phyloP scores from a whole-genome alignment of 208 protist species.

The Leishmania major region DNA sequence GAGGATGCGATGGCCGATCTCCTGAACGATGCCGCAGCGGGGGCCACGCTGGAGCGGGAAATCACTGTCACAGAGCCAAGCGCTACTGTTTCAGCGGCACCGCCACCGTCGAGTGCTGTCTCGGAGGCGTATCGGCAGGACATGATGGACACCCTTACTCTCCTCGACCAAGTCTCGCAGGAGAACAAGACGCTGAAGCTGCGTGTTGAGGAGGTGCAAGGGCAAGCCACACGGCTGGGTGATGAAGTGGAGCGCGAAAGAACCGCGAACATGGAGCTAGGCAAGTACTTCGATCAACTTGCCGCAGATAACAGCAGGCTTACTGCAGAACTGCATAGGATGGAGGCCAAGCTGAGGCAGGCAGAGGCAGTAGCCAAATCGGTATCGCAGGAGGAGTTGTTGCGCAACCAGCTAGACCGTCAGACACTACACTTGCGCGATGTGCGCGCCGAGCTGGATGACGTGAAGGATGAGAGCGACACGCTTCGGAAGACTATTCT shows the following conservation, averaged over 20 bases:
- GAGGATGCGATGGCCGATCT: slow-evolving; percentile 23
- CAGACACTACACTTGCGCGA: slow-evolving; percentile 42
- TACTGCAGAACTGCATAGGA: slow-evolving; percentile 20
- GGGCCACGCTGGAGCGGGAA: slow-evolving; percentile 26
- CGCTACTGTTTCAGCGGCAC: background rate
- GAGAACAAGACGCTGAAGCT: slow-evolving; percentile 32
- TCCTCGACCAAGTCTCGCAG: slow-evolving; percentile 24
- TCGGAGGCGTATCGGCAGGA: slow-evolving; percentile 21
- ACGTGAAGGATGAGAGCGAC: slow-evolving; percentile 30
- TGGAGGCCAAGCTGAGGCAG: slow-evolving; percentile 12
- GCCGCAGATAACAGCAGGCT: slow-evolving; percentile 44
- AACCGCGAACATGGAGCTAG: slow-evolving; percentile 28
- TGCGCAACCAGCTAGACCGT: slow-evolving; percentile 41
- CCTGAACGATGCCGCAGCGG: slow-evolving; percentile 29
- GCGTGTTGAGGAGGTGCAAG: slow-evolving; percentile 4
- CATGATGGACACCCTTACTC: slow-evolving; percentile 30
- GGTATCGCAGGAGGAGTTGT: slow-evolving; percentile 31
- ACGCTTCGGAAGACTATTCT: slow-evolving; percentile 37
- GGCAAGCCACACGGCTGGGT: background rate
- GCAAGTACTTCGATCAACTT: slow-evolving; percentile 36
- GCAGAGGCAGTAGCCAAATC: slow-evolving; percentile 12
- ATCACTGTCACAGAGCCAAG: background rate
- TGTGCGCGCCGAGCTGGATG: slow-evolving; percentile 41
- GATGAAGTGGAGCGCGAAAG: slow-evolving; percentile 13
- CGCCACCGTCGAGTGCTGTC: background rate